phyloP scores from a whole-genome alignment of 148 eudicot genomes.

The Polygonum aviculare region DNA sequence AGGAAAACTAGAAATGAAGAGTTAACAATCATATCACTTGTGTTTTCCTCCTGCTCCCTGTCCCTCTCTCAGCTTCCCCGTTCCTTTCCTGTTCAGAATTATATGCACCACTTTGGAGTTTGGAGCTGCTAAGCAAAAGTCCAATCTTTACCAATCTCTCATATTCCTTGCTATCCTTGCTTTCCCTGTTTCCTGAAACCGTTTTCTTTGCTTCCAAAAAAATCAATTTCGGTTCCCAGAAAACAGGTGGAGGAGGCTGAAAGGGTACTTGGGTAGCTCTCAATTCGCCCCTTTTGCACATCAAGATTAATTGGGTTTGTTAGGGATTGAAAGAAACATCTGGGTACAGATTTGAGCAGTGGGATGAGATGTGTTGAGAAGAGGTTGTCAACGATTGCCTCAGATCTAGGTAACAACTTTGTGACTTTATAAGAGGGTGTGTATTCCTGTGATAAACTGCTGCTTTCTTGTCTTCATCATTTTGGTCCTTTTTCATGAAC shows the following conservation, averaged over 20 bases:
- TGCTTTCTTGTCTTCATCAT: slow-evolving; percentile 11
- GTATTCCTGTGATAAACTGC: slow-evolving; percentile 10
- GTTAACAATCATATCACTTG: slow-evolving; percentile 10
- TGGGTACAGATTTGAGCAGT: slow-evolving; percentile 8
- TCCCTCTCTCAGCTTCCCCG: slow-evolving; percentile 11
- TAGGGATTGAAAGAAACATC: slow-evolving; percentile 14
- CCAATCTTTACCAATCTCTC: not conserved
- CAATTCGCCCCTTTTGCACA: slow-evolving; percentile 2
- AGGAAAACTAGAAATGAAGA: not conserved
- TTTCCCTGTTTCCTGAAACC: not conserved
- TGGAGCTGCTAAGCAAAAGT: slow-evolving; percentile 11
- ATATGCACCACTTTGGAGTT: slow-evolving; percentile 12
- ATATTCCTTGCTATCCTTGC: slow-evolving; percentile 1
- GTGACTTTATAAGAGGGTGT: slow-evolving; percentile 12
- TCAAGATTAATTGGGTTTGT: slow-evolving; percentile 14
- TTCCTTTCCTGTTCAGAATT: slow-evolving; percentile 7
- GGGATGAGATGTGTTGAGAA: not conserved
- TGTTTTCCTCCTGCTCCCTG: slow-evolving; percentile 11
- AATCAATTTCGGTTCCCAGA: not conserved
- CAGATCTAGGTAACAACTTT: slow-evolving; percentile 15
- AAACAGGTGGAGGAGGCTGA: slow-evolving; percentile 4
- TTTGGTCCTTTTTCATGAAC: slow-evolving; percentile 11
- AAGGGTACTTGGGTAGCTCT: slow-evolving; percentile 7
- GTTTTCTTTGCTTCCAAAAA: slow-evolving; percentile 6
- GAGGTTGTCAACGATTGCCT: slow-evolving; percentile 12